These are phyloP conservation scores for Bathelium albidoporum DNA, from an alignment of 495 filamentous ascomycete species.

Conservation along the genomic window DNA sequence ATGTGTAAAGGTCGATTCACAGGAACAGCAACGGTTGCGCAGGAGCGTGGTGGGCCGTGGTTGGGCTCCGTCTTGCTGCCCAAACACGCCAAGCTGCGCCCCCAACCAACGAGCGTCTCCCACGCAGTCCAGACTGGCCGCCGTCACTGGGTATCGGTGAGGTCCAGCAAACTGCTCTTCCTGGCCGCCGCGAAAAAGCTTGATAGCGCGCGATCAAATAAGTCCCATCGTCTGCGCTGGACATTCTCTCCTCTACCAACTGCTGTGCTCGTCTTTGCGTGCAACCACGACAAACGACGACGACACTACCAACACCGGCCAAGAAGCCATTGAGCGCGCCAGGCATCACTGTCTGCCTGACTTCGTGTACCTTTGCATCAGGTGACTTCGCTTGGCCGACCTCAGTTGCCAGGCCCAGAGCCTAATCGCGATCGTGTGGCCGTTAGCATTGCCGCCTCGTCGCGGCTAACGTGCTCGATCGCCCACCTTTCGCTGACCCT, in stretches of 20 bases:
- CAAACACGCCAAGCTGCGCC: not conserved
- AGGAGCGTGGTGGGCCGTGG: not conserved
- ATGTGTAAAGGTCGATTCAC: not conserved
- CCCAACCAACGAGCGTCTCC: not conserved
- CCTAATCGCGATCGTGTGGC: no score
- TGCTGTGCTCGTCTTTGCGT: no score
- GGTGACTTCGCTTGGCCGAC: no score
- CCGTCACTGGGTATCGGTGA: not conserved
- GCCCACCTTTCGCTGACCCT: not conserved
- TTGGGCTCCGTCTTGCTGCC: slow-evolving; percentile 1
- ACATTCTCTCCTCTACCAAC: no score
- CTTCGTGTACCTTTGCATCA: no score
- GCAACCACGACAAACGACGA: no score
- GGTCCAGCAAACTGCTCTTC: not conserved
- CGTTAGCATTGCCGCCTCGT: not conserved
- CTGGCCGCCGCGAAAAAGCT: not conserved
- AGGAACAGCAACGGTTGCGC: not conserved
- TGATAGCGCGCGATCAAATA: not conserved
- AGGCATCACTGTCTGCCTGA: no score
- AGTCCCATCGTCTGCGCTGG: no score
- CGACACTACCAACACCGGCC: no score
- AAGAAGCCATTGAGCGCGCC: no score
- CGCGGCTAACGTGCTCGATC: not conserved
- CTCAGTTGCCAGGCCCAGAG: no score
- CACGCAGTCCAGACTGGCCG: not conserved